These are phyloP conservation scores for Hypoxylon lenormandii DNA, from an alignment of 495 filamentous ascomycete species.

Conservation along the genomic window DNA sequence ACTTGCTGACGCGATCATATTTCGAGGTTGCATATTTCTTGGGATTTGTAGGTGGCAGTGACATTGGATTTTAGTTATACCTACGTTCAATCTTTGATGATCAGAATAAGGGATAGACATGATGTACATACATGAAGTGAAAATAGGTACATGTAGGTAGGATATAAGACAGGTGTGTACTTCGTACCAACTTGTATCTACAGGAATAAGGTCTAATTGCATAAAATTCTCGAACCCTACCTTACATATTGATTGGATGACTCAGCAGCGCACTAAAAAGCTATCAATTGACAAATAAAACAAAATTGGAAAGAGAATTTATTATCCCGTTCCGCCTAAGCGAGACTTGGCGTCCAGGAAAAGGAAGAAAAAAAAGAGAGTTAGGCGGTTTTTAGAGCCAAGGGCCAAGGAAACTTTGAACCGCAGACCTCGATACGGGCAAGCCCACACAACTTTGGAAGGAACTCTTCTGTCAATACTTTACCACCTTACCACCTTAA, in stretches of 20 bases:
- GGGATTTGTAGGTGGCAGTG: no score
- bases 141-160: no score
- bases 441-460: constrained; percentile 13
- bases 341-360: constrained; percentile 32
- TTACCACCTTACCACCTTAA: constrained; percentile 8
- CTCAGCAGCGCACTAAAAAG: constrained; percentile 43
- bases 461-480: no score
- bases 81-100: no score
- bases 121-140: no score
- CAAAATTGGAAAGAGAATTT: constrained; percentile 22
- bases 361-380: constrained; percentile 27
- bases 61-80: no score
- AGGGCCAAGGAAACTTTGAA: constrained; percentile 33
- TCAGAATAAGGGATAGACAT: no score
- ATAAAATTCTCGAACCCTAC: constrained; percentile 35
- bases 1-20: constrained; percentile 9
- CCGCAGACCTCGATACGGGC: constrained; percentile 3
- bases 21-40: no score
- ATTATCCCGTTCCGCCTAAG: constrained; percentile 41
- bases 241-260: constrained; percentile 18
- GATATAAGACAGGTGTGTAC: no score
- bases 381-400: constrained; percentile 25
- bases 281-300: constrained; percentile 24
- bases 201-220: background rate
- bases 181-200: no score